A percentile compares a stretch with the other conserved stretches of the same genome.
Evolutionary conservation across 768 basidiomycete species (phyloP).

Genomic region (Mycena galopus): DNA sequence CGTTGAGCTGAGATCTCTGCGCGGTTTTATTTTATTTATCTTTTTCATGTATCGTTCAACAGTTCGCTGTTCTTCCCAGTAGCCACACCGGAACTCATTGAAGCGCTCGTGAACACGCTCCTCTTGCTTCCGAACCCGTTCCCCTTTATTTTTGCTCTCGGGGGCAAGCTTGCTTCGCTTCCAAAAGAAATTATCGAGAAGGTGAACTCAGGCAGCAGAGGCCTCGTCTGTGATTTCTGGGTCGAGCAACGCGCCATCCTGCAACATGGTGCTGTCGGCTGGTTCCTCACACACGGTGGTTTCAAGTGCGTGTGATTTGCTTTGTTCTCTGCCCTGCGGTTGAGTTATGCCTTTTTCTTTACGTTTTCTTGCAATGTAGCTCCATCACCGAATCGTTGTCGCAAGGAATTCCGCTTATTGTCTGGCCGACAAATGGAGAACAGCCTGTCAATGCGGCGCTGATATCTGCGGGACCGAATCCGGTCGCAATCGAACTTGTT

Average conservation of each 20-base stretch:
- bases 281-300: constrained; percentile 21
- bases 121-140: constrained; percentile 13
- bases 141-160: constrained; percentile 28
- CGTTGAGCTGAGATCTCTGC: too few relatives aligned
- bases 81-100: constrained; percentile 20
- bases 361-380: too few relatives aligned
- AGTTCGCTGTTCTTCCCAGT: constrained; percentile 31
- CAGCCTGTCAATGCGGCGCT: constrained; percentile 14
- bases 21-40: too few relatives aligned
- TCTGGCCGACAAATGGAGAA: constrained; percentile 17
- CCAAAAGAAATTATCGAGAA: constrained; percentile 12
- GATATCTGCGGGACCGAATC: background rate
- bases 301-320: constrained; percentile 4
- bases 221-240: constrained; percentile 25
- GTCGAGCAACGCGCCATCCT: constrained; percentile 27
- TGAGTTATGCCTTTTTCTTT: too few relatives aligned
- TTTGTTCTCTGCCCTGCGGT: too few relatives aligned
- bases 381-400: constrained; percentile 9
- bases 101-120: constrained; percentile 25
- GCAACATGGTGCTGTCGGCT: constrained; percentile 10
- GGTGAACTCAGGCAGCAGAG: constrained; percentile 21
- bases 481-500: constrained; percentile 14
- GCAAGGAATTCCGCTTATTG: constrained; percentile 13
- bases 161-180: constrained; percentile 17
- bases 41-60: too few relatives aligned